A percentile compares a stretch with the other conserved stretches of the same genome.
These are phyloP conservation scores for Sporothrix pallida DNA, from an alignment of 2,329 filamentous ascomycete species.

Conservation along the genomic window DNA sequence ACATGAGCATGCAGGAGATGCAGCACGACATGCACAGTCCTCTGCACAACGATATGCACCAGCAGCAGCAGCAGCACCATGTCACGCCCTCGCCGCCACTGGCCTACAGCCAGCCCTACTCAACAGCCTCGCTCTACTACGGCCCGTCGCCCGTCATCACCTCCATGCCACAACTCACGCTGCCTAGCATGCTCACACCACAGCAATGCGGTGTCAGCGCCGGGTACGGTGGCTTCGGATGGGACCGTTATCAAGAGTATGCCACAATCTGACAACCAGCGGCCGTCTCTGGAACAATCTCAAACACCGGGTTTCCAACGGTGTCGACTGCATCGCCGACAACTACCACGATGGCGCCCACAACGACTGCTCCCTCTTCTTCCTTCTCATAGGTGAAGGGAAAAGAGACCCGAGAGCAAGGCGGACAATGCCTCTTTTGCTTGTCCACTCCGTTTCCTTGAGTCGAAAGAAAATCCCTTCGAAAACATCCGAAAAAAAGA, in stretches of 20 bases:
- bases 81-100: conserved; percentile 79
- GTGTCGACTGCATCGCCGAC: conserved; percentile 44
- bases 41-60: conserved; percentile 4
- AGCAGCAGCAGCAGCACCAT: conserved; percentile 54
- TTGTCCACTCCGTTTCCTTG: background rate
- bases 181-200: conserved; percentile 84
- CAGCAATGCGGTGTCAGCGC: conserved; percentile 78
- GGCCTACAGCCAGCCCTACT: conserved; percentile 78
- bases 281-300: conserved; percentile 52
- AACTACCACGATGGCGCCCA: conserved; percentile 29
- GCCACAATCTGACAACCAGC: conserved; percentile 80
- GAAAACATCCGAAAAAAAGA: conserved; percentile 21
- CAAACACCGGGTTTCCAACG: conserved; percentile 48
- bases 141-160: conserved; percentile 72
- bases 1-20: conserved; percentile 57
- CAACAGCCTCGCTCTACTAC: conserved; percentile 77
- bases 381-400: conserved; percentile 22
- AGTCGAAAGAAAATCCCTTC: conserved; percentile 2
- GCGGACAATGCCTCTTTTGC: conserved; percentile 12
- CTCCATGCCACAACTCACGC: conserved; percentile 75
- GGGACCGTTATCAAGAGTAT: conserved; percentile 86
- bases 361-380: conserved; percentile 34
- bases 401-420: background rate
- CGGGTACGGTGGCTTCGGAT: conserved; percentile 79
- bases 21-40: conserved; percentile 68